These are phyloP conservation scores for Entrophospora sp. DNA, from an alignment of 192 early-diverging fungal species.

Conservation along the genomic window DNA sequence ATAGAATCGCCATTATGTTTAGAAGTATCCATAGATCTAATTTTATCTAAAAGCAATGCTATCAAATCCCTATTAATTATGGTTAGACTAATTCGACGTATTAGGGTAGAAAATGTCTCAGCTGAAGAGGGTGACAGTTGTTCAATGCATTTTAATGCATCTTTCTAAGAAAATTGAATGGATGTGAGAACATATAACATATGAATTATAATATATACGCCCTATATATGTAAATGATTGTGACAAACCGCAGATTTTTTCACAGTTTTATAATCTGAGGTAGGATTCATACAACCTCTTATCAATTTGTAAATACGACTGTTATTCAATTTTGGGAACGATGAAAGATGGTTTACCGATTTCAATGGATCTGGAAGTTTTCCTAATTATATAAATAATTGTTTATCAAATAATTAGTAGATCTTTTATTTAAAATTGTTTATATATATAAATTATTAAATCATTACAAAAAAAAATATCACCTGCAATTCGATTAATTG, in stretches of 20 bases:
- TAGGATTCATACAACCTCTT: conserved; percentile 57
- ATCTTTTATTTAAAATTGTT: too few relatives aligned
- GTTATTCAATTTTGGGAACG: conserved; percentile 64
- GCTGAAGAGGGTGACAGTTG: conserved; percentile 43
- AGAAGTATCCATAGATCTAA: conserved; percentile 24
- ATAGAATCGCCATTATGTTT: conserved; percentile 21
- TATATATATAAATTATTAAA: too few relatives aligned
- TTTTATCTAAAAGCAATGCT: conserved; percentile 45
- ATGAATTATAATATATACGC: background rate
- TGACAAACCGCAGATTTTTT: conserved; percentile 49
- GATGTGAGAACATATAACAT: background rate
- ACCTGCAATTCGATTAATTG: conserved; percentile 48
- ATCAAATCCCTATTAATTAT: conserved; percentile 63
- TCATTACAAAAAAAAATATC: too few relatives aligned
- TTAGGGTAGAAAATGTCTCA: conserved; percentile 63
- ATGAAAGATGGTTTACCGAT: conserved; percentile 47
- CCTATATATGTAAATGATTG: background rate
- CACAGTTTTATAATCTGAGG: conserved; percentile 58
- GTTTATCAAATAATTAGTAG: too few relatives aligned
- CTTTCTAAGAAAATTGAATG: conserved; percentile 26
- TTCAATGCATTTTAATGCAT: conserved; percentile 57
- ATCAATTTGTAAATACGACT: conserved; percentile 55
- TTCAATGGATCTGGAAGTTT: conserved; percentile 58
- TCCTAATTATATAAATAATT: too few relatives aligned
- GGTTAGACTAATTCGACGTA: conserved; percentile 66